A percentile compares a stretch with the other conserved stretches of the same genome.
These are phyloP conservation scores for Wickerhamiella domercqiae DNA, from an alignment of 805 yeast species.

Conservation along the genomic window DNA sequence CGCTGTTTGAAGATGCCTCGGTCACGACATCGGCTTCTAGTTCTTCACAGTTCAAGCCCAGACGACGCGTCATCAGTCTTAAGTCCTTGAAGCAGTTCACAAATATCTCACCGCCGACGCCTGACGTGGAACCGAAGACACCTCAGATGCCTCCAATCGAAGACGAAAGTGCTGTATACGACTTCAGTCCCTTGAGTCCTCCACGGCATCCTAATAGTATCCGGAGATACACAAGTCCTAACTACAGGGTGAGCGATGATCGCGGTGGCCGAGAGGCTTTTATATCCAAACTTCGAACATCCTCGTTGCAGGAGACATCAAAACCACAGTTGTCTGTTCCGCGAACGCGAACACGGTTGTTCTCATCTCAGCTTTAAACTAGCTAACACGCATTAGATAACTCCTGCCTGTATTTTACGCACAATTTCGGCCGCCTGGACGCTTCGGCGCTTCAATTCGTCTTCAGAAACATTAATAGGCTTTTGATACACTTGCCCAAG, in stretches of 20 bases:
- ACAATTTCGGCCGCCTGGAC: conserved; percentile 3
- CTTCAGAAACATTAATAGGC: conserved; percentile 2
- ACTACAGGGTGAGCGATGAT: too few relatives aligned
- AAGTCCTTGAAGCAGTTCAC: conserved; percentile 3
- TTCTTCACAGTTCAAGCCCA: conserved; percentile 2
- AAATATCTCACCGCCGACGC: background rate
- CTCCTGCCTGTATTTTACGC: background rate
- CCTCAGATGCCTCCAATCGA: conserved; percentile 2
- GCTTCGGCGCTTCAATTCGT: conserved; percentile 2
- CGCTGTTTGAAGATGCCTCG: conserved; percentile 1
- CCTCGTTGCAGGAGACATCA: conserved; percentile 12
- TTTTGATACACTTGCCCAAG: conserved; percentile 24
- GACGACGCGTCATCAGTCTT: conserved; percentile 12
- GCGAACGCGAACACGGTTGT: background rate
- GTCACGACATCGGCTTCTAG: background rate
- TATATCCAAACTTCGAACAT: conserved; percentile 14
- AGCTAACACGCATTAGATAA: too few relatives aligned
- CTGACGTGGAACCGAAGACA: background rate
- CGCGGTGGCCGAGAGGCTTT: too few relatives aligned
- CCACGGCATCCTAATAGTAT: conserved; percentile 3
- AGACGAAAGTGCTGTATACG: background rate
- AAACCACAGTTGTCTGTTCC: too few relatives aligned
- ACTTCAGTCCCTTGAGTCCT: background rate
- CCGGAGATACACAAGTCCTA: background rate
- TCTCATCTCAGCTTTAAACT: background rate